Evolutionary conservation across 2,329 filamentous ascomycete genomes (phyloP).

Genomic region (Exophiala phaeomuriformis): DNA sequence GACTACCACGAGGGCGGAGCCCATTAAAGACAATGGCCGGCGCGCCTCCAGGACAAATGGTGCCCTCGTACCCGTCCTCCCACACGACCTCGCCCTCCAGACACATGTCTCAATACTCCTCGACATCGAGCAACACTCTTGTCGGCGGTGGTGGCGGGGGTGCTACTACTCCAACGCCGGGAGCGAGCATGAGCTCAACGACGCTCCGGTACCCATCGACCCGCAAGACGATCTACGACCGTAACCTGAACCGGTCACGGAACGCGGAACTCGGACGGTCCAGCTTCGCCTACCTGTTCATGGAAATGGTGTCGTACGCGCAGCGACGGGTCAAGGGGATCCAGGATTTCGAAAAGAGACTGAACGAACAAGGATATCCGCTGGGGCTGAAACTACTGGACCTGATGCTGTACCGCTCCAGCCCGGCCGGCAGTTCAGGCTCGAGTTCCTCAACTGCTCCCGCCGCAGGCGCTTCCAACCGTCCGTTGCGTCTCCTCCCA

Average conservation of each 20-base stretch:
- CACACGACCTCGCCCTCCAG: conserved; percentile 24
- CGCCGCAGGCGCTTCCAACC: conserved; percentile 50
- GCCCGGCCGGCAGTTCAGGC: conserved; percentile 73
- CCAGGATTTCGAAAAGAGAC: conserved; percentile 81
- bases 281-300: conserved; percentile 92
- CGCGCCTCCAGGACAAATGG: conserved; percentile 8
- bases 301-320: conserved; percentile 93
- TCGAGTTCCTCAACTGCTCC: conserved; percentile 68
- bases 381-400: conserved; percentile 92
- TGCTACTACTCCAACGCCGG: conserved; percentile 39
- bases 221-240: conserved; percentile 96
- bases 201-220: conserved; percentile 79
- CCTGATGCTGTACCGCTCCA: conserved; percentile 79
- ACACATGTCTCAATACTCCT: conserved; percentile 20
- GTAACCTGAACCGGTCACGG: conserved; percentile 82
- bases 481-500: conserved; percentile 80
- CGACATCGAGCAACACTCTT: conserved; percentile 10
- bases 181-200: conserved; percentile 38
- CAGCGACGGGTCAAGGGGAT: conserved; percentile 86
- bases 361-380: conserved; percentile 87
- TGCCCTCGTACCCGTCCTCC: conserved; percentile 19
- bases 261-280: conserved; percentile 84
- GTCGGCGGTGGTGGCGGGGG: conserved; percentile 26
- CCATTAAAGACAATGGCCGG: neutral
- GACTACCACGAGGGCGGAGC: neutral